phyloP scores from a whole-genome alignment of 1,284 basidiomycete species.

The Ceratobasidium sp. region DNA sequence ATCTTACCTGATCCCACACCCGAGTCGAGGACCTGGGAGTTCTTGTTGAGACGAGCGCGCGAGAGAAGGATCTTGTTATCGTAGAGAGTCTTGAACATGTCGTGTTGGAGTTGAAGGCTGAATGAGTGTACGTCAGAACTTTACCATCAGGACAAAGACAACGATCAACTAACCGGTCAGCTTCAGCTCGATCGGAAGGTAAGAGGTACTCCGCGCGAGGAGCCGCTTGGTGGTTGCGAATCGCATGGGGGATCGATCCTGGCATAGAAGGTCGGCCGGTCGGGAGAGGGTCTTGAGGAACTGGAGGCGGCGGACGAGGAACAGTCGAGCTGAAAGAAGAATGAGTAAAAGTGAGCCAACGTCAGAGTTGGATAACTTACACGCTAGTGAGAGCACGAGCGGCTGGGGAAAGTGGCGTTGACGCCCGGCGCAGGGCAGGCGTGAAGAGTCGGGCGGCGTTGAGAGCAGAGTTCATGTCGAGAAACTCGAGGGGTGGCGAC shows the following conservation, averaged over 20 bases:
- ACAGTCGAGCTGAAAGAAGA: conserved; percentile 2
- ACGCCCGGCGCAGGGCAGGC: conserved; percentile 26
- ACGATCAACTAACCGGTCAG: conserved; percentile 23
- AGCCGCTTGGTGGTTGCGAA: conserved; percentile 39
- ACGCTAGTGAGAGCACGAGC: conserved; percentile 25
- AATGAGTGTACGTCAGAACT: not conserved
- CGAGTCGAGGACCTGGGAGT: conserved; percentile 42
- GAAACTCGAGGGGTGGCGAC: not conserved
- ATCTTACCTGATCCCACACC: conserved; percentile 31
- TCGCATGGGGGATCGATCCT: conserved; percentile 20
- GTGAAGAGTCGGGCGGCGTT: conserved; percentile 40
- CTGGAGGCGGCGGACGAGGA: not conserved
- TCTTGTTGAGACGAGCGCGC: conserved; percentile 33
- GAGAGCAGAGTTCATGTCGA: conserved; percentile 40
- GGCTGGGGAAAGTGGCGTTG: not conserved
- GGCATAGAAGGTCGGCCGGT: not conserved
- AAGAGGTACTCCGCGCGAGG: conserved; percentile 31
- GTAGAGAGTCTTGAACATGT: conserved; percentile 40
- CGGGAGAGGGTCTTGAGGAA: conserved; percentile 4
- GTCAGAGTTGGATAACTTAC: not conserved
- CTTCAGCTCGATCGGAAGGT: conserved; percentile 26
- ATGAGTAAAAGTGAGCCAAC: conserved; percentile 1
- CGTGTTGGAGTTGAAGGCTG: conserved; percentile 39
- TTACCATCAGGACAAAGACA: not conserved
- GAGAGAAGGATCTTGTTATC: conserved; percentile 40